Evolutionary conservation across 768 basidiomycete genomes (phyloP).

Genomic region (Thelephora aurantiotincta): DNA sequence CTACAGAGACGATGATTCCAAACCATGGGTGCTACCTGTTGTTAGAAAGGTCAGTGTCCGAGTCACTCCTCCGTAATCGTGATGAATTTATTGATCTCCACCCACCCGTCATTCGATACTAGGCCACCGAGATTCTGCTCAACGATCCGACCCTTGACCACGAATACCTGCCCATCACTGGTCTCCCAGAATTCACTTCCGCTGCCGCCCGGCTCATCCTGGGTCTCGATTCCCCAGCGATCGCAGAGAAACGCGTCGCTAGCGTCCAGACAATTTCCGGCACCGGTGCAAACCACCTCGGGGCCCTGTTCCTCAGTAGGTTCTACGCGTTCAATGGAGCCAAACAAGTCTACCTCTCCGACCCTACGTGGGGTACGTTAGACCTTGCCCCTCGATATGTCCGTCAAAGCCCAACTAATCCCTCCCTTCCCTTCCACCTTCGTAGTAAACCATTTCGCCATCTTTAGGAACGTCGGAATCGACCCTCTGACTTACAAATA

Average conservation of each 20-base stretch:
- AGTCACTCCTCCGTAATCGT: slow-evolving; percentile 2
- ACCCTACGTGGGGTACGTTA: slow-evolving; percentile 85
- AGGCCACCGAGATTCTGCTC: slow-evolving; percentile 66
- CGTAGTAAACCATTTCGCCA: slow-evolving; percentile 79
- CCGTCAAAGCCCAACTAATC: no score
- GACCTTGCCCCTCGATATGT: not conserved
- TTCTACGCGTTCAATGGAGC: slow-evolving; percentile 62
- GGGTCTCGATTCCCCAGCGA: slow-evolving; percentile 52
- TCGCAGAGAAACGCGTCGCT: slow-evolving; percentile 56
- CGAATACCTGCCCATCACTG: slow-evolving; percentile 87
- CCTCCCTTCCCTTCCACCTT: no score
- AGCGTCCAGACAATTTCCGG: slow-evolving; percentile 92
- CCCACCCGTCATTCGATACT: not conserved
- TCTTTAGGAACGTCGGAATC: slow-evolving; percentile 85
- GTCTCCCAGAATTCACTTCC: slow-evolving; percentile 67
- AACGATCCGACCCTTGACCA: slow-evolving; percentile 68
- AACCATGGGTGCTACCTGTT: slow-evolving; percentile 87
- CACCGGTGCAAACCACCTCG: slow-evolving; percentile 92
- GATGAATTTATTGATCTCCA: slow-evolving; percentile 1
- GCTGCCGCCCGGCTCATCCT: slow-evolving; percentile 77
- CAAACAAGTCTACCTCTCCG: slow-evolving; percentile 70
- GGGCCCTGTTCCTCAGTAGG: slow-evolving; percentile 69
- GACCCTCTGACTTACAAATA: slow-evolving; percentile 84
- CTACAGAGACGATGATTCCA: slow-evolving; percentile 77
- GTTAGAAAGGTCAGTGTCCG: slow-evolving; percentile 57